Base-by-base conservation (phyloP, 2,329 filamentous ascomycete genomes). In the Curvularia eragrostidis region DNA sequence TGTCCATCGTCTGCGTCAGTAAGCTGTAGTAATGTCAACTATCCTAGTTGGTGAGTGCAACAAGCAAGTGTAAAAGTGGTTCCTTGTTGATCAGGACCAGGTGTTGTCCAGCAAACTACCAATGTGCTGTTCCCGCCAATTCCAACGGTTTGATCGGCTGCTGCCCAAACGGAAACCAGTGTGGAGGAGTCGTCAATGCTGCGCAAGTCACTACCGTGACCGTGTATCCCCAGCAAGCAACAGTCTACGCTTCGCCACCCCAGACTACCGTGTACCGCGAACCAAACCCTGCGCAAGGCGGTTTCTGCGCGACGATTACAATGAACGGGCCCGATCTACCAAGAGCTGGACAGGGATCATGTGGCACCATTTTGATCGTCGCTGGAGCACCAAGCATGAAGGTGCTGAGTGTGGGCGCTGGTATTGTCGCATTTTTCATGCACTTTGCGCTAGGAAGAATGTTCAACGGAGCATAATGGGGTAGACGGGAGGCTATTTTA, bases 11-110 rank as follows among this genome's bases (percentile, higher is more conserved):
- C 67, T 3, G 75, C 74, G n/a, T 73, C 73, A 2, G 61, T 77
- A 53, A 79, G 76, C 63, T 82, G 80, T 63, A 75, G 72, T 43
- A 75, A 69, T 28, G 78, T 82, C 47, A 67, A 74, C 32, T 71
- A 78, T 42, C 72, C 77, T 6, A 75, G 77, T 52, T 82, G 78
- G 80, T 81, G 64, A 61, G 77, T 56, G 42, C 5, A 18, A 18
- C 2, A 2, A 8, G 32, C 13, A 44, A 18, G 41, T 7, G 36
- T 7, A 39, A 19, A n/a, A 42, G 36, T 21, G 18, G 21, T 32
- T 23, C 23, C 19, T 3, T 54, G 44, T 44, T 57, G 24, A 57
- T 43, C 44, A 43, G 24, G n/a, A 8, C 19, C 28, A 78, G 76
- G 75, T 78, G 76, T 60, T 78, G 76, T 54, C 73, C 76, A 10